Evolutionary conservation across 148 eudicot genomes (phyloP).

Genomic region (Vaccinium darrowii): DNA sequence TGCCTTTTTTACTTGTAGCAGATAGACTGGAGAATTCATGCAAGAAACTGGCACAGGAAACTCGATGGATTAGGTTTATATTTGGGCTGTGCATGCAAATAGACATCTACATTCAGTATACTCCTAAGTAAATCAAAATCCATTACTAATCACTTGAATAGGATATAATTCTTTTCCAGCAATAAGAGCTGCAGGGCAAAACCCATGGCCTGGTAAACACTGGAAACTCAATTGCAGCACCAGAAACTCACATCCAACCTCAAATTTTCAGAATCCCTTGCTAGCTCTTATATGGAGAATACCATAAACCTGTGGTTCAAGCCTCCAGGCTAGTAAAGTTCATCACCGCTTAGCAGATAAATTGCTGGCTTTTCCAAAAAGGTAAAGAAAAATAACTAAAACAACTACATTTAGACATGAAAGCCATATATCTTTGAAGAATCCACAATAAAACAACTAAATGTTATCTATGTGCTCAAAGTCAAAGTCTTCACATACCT

Average conservation of each 20-base stretch:
- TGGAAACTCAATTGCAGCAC: background rate
- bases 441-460: background rate
- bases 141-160: background rate
- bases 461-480: background rate
- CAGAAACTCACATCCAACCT: background rate
- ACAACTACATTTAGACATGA: background rate
- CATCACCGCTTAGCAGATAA: background rate
- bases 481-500: conserved; percentile 45
- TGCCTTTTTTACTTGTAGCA: background rate
- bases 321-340: background rate
- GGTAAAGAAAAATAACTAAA: conserved; percentile 6
- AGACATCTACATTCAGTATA: background rate
- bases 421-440: background rate
- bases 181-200: background rate
- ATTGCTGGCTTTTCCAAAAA: background rate
- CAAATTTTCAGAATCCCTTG: background rate
- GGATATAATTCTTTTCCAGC: background rate
- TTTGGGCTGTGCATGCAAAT: background rate
- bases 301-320: background rate
- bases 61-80: background rate
- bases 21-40: background rate
- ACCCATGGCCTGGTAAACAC: background rate
- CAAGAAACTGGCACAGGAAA: background rate
- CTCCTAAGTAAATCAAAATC: background rate
- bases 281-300: background rate